These are phyloP conservation scores for Volutella citrinella DNA, from an alignment of 2,329 filamentous ascomycete species.

Conservation along the genomic window DNA sequence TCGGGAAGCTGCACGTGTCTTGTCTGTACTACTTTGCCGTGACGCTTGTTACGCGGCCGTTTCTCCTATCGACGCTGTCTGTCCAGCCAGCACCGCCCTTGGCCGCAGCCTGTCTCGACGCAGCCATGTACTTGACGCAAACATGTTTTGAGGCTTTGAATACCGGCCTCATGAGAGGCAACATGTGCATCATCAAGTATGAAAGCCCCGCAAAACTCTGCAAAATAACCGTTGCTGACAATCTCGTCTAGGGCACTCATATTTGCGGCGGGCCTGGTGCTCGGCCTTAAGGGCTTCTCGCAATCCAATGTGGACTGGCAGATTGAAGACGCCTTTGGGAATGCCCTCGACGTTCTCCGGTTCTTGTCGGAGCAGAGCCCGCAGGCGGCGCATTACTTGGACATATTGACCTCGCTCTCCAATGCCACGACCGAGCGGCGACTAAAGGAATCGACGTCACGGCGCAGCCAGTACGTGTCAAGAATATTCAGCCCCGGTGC, in stretches of 20 bases:
- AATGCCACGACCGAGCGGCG: conserved; percentile 36
- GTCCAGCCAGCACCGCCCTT: conserved; percentile 33
- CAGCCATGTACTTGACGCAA: conserved; percentile 53
- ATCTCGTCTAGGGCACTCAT: conserved; percentile 41
- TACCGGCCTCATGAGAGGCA: conserved; percentile 43
- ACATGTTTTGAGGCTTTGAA: conserved; percentile 48
- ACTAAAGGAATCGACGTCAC: conserved; percentile 12
- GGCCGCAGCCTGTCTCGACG: conserved; percentile 52
- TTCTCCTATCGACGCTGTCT: conserved; percentile 49
- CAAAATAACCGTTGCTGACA: neutral
- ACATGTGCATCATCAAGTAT: conserved; percentile 60
- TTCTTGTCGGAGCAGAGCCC: conserved; percentile 47
- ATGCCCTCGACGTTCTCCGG: conserved; percentile 47
- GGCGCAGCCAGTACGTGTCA: conserved; percentile 21
- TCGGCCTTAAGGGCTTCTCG: conserved; percentile 55
- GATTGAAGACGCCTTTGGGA: conserved; percentile 45
- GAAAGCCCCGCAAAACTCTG: conserved; percentile 10
- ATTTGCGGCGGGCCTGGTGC: conserved; percentile 54
- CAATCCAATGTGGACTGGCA: conserved; percentile 42
- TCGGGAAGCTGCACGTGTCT: conserved; percentile 52
- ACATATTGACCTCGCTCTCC: conserved; percentile 48
- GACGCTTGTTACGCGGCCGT: conserved; percentile 53
- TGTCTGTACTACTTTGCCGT: conserved; percentile 59
- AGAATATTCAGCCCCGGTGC: conserved; percentile 19
- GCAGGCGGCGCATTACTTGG: conserved; percentile 55